These are phyloP conservation scores for Collybia nuda DNA, from an alignment of 768 basidiomycete species.

Conservation along the genomic window DNA sequence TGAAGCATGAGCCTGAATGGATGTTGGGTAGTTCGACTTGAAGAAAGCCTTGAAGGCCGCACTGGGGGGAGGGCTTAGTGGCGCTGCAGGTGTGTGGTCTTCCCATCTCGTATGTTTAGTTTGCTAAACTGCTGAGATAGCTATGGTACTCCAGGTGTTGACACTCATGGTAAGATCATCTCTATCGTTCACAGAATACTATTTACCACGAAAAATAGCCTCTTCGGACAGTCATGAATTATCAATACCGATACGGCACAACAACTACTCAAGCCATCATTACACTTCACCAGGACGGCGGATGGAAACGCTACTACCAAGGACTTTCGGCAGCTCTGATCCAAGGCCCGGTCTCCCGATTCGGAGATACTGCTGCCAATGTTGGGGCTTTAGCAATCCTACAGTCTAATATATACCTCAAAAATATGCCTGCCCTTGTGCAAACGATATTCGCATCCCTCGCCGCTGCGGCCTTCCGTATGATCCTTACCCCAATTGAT, in stretches of 20 bases:
- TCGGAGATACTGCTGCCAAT: conserved; percentile 96
- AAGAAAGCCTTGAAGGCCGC: conserved; percentile 76
- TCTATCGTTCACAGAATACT: not conserved
- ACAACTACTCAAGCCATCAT: conserved; percentile 60
- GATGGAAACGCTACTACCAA: conserved; percentile 83
- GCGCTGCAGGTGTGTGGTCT: conserved; percentile 64
- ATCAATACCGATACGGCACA: conserved; percentile 89
- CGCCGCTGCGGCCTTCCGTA: conserved; percentile 82
- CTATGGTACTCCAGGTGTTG: conserved; percentile 94
- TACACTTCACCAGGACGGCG: conserved; percentile 77
- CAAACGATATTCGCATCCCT: conserved; percentile 81
- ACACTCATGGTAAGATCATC: conserved; percentile 64
- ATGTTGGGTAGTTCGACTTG: conserved; percentile 70
- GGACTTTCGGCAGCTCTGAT: conserved; percentile 84
- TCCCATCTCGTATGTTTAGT: not conserved
- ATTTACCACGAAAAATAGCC: conserved; percentile 46
- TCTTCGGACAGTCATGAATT: conserved; percentile 97
- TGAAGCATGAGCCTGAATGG: not conserved
- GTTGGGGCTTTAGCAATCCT: conserved; percentile 88
- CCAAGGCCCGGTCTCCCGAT: conserved; percentile 82
- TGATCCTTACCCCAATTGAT: conserved; percentile 91
- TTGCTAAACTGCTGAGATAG: conserved; percentile 31
- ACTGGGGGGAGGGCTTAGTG: conserved; percentile 87
- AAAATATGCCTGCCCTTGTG: conserved; percentile 55
- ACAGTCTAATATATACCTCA: conserved; percentile 71